Evolutionary conservation across 148 eudicot species (phyloP), one percentile per base, ranked within the genome.

Genomic region (Polygonum maritimum): DNA sequence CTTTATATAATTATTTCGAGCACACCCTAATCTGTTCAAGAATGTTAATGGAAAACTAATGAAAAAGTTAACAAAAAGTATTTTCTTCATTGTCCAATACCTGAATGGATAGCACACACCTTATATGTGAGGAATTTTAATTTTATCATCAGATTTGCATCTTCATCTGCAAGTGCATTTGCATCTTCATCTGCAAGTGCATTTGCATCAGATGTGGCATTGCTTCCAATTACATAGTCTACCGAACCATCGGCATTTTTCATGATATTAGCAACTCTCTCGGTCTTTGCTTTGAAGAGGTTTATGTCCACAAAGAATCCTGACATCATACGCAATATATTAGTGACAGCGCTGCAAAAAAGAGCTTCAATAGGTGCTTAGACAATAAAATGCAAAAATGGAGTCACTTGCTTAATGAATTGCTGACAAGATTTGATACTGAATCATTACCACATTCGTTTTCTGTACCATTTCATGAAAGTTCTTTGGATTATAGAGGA

Each of bases 241-340:
- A 31, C 72, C 13, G 69, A 22, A 16, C 41, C 84, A 77, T 77
- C 67, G 76, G 71, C 58, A 51, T 71, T 74, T 72, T 81, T 81
- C 62, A 80, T 79, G 18, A 82, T 76, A 58, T 82, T 86, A 52
- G 79, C 69, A 75, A 76, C 81, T 79, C 80, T 83, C 62, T 89
- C 92, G 67, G 82, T 83, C 60, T 69, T 85, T 82, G 76, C 92
- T 88, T 88, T 92, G 85, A 82, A 94, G 58, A 94, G 44, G 77
- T 92, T 90, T 48, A 94, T 79, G 77, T 94, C 98, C 75, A 94
- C 94, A 90, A 94, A 94, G 75, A 92, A 94, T 2, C 98, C 98
- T 94, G 88, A 65, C 48, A 76, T 40, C 75, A 74, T 73, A 73
- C 4, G 73, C 65, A 19, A 74, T 75, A 41, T 22, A 78, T 73